A percentile compares a stretch with the other conserved stretches of the same genome.
Conservation (phyloP, 768 basidiomycete genomes). For the Clathrus columnatus region DNA sequence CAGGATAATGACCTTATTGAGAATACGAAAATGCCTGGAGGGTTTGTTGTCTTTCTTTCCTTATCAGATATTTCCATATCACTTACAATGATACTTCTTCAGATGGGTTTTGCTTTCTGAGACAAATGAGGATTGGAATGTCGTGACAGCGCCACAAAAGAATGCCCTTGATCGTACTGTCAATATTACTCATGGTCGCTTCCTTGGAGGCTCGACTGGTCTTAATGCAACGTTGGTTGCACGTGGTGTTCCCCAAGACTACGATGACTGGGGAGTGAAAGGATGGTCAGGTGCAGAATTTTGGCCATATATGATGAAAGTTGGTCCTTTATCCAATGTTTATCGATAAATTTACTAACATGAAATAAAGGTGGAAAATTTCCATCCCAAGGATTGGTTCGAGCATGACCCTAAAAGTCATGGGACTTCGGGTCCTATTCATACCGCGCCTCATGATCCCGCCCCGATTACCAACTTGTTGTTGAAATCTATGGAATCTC, state of each 20-base stretch:
- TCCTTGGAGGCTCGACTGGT: constrained; percentile 13
- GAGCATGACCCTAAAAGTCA: background rate
- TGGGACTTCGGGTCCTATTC: background rate
- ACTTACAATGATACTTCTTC: too few species aligned
- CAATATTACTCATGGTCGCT: constrained; percentile 11
- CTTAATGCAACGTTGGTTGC: constrained; percentile 16
- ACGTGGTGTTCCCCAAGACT: constrained; percentile 15
- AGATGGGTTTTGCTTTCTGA: background rate
- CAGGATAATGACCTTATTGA: constrained; percentile 14
- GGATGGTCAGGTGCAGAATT: constrained; percentile 5
- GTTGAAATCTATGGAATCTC: background rate
- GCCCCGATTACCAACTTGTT: background rate
- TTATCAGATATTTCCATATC: background rate
- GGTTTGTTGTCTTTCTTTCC: background rate
- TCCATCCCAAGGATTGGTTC: background rate
- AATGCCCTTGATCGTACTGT: background rate
- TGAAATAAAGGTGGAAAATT: background rate
- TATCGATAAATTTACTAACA: too few species aligned
- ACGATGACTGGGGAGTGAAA: constrained; percentile 15
- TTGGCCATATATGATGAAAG: background rate
- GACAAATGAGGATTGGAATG: background rate
- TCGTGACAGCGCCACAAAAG: background rate
- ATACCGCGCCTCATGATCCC: background rate
- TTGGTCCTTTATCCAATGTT: too few species aligned
- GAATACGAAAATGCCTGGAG: constrained; percentile 15